phyloP scores from a whole-genome alignment of 495 filamentous ascomycete genomes.

The Melanomma pulvis-pyrius region DNA sequence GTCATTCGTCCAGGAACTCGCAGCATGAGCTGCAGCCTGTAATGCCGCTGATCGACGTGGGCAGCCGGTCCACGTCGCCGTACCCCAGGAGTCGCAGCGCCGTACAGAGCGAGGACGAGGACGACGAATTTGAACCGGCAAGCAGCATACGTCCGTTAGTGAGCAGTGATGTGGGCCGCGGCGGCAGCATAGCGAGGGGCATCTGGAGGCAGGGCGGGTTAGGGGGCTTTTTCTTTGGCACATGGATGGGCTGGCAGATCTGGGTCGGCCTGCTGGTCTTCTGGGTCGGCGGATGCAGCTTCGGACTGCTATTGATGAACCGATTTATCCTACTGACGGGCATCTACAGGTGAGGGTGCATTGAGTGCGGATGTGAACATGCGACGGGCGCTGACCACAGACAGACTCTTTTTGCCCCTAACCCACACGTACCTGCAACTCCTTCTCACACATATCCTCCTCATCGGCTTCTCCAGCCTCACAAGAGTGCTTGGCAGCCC shows the following conservation, averaged over 20 bases:
- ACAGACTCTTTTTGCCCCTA: slow-evolving; percentile 54
- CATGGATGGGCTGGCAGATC: slow-evolving; percentile 53
- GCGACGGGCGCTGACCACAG: not conserved
- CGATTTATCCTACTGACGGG: slow-evolving; percentile 54
- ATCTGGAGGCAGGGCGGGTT: slow-evolving; percentile 48
- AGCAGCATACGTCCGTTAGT: slow-evolving; percentile 33
- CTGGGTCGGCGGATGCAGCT: slow-evolving; percentile 48
- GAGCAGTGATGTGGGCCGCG: slow-evolving; percentile 31
- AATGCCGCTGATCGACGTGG: slow-evolving; percentile 47
- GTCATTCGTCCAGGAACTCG: slow-evolving; percentile 35
- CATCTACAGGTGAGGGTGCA: slow-evolving; percentile 49
- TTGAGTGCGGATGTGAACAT: not conserved
- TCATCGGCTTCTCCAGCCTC: slow-evolving; percentile 46
- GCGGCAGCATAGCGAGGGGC: slow-evolving; percentile 36
- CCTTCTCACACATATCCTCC: slow-evolving; percentile 51
- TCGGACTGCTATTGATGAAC: slow-evolving; percentile 54
- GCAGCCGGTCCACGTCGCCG: slow-evolving; percentile 47
- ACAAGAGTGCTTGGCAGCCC: slow-evolving; percentile 46
- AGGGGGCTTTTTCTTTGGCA: slow-evolving; percentile 55
- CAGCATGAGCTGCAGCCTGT: slow-evolving; percentile 31
- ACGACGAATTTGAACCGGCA: slow-evolving; percentile 41
- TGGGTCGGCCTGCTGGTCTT: slow-evolving; percentile 54
- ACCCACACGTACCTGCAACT: slow-evolving; percentile 55
- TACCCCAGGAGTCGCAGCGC: slow-evolving; percentile 43
- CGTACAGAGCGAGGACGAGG: slow-evolving; percentile 48